phyloP scores from a whole-genome alignment of 2,329 filamentous ascomycete genomes.

The Penicillium sp. region DNA sequence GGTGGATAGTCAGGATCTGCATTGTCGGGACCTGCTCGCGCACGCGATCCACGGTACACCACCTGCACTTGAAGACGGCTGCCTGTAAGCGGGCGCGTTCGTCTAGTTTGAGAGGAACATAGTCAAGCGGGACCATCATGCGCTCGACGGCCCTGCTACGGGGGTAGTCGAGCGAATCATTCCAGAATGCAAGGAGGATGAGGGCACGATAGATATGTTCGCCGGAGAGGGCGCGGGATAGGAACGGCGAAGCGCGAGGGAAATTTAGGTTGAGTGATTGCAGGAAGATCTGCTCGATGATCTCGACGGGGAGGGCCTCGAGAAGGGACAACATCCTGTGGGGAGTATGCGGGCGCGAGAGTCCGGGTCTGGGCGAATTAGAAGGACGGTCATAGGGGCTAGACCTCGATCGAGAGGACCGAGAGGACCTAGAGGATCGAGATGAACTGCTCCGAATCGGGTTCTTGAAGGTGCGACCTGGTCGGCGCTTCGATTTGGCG shows the following conservation, averaged over 20 bases:
- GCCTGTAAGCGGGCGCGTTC: conserved; percentile 36
- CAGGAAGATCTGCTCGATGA: conserved; percentile 55
- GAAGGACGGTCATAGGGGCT: conserved; percentile 4
- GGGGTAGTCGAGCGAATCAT: conserved; percentile 20
- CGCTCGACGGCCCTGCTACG: conserved; percentile 23
- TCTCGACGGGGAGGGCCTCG: conserved; percentile 50
- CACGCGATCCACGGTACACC: conserved; percentile 40
- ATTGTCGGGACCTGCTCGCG: conserved; percentile 35
- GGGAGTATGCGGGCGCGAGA: conserved; percentile 3
- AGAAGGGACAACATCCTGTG: conserved; percentile 32
- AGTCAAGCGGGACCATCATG: conserved; percentile 38
- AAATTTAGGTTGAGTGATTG: conserved; percentile 47
- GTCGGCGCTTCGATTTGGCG: conserved; percentile 6
- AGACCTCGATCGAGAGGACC: conserved; percentile 5
- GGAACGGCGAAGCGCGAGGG: conserved; percentile 40
- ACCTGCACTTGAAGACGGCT: conserved; percentile 37
- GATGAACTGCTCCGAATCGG: conserved; percentile 5
- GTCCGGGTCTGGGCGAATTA: not conserved
- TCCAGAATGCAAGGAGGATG: conserved; percentile 43
- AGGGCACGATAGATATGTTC: conserved; percentile 43
- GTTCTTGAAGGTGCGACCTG: conserved; percentile 12
- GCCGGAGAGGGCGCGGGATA: conserved; percentile 42
- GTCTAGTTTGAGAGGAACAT: conserved; percentile 25
- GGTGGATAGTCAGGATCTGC: conserved; percentile 33
- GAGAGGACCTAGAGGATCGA: conserved; percentile 1